Evolutionary conservation across 257 asterid genomes (phyloP).

Genomic region (Forsythia viridissima): DNA sequence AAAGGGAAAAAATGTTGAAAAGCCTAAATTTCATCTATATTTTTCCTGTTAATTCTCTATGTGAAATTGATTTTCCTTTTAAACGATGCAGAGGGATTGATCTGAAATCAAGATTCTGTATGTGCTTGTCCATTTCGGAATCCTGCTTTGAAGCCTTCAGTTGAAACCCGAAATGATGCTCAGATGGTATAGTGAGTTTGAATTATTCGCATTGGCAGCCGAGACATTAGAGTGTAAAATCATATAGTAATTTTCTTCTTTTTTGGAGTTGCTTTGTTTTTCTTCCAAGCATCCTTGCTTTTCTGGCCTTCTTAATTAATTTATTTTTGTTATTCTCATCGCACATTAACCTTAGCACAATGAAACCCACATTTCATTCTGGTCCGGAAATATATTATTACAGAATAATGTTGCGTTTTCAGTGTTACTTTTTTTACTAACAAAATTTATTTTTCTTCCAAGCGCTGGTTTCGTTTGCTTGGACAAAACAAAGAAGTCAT

Average conservation of each 20-base stretch:
- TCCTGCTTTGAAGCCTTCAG: slow-evolving; percentile 1
- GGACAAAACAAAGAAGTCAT: not conserved
- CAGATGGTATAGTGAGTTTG: not conserved
- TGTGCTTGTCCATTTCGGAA: not conserved
- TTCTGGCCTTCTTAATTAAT: not conserved
- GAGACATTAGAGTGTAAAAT: slow-evolving; percentile 10
- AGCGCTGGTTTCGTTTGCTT: not conserved
- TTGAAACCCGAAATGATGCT: not conserved
- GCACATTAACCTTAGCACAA: not conserved
- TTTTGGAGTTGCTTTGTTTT: not conserved
- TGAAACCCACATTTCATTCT: not conserved
- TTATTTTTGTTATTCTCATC: not conserved
- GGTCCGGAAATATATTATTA: not conserved
- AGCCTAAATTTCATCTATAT: not conserved
- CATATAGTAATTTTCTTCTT: not conserved
- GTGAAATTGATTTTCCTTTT: not conserved
- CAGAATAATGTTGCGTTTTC: not conserved
- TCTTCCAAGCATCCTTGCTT: not conserved
- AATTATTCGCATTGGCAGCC: slow-evolving; percentile 9
- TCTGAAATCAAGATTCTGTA: not conserved
- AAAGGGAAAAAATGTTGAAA: not conserved
- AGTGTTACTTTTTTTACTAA: not conserved
- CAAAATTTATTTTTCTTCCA: not conserved
- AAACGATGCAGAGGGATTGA: slow-evolving; percentile 44
- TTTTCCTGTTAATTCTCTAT: slow-evolving; percentile 6